Base-by-base conservation (phyloP, 106 monocot genomes). In the Xerophyta viscosa region DNA sequence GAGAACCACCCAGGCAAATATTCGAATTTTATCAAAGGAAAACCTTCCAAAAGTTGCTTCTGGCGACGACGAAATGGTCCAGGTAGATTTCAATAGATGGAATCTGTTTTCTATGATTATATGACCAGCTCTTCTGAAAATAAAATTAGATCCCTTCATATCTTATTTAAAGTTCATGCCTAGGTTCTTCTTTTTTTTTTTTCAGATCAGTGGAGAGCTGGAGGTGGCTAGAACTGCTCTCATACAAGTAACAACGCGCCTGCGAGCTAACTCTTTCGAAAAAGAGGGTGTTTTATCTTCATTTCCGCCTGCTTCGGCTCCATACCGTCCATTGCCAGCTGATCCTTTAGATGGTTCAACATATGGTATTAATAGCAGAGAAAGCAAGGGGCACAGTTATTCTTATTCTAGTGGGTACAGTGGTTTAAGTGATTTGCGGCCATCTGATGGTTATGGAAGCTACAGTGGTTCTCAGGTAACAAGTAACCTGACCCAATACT, bases 51-150 rank as follows among this genome's bases (percentile, higher is more conserved):
- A 96, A 76, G 78, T 96, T 60, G 96, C 96, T 50, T 41, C 81
- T 31, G 78, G 85, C 36, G 89, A 96, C 50, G 96, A 96, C 66
- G 96, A 96, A 57, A 96, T 96, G 96, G 85, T 89, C 66, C 96
- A 96, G 81, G 96, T 96, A 78, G 45, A 7, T 30, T 14, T 9
- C 50, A 3, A 1, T 43, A n/a, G 3, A 12, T n/a, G 7, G 20
- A 24, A 24, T 7, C 20, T 42, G 17, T 4, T 41, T 17, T 19
- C 19, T 42, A 15, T 57, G 70, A 21, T 45, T 56, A n/a, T 33
- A 33, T n/a, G n/a, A n/a, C n/a, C n/a, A n/a, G n/a, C n/a, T n/a
- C n/a, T n/a, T n/a, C n/a, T n/a, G n/a, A n/a, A n/a, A n/a, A n/a
- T n/a, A n/a, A n/a, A n/a, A n/a, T n/a, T n/a, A n/a, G n/a, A 23